Conservation (phyloP, 2,329 filamentous ascomycete species). For the Penicillium sp. region DNA sequence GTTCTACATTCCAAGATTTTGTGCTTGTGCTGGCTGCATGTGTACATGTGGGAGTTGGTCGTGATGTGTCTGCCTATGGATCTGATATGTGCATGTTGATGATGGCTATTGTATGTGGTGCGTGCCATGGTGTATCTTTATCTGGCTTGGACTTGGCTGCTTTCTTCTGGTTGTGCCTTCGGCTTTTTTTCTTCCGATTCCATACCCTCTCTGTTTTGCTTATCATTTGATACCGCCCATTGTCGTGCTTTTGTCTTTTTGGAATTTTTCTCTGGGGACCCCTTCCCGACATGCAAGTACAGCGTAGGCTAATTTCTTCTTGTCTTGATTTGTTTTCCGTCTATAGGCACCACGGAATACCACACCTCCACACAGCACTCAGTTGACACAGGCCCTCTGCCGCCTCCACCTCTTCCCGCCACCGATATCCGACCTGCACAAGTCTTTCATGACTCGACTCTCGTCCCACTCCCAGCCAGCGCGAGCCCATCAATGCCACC, state of each 20-base stretch:
- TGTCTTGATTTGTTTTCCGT: conserved; percentile 17
- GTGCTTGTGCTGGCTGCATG: conserved; percentile 5
- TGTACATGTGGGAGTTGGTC: conserved; percentile 21
- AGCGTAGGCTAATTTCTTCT: conserved; percentile 44
- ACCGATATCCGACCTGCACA: conserved; percentile 72
- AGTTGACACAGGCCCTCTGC: conserved; percentile 54
- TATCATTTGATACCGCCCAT: conserved; percentile 22
- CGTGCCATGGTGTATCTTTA: conserved; percentile 31
- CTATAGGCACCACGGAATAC: conserved; percentile 42
- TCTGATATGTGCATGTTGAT: conserved; percentile 3
- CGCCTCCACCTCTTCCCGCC: conserved; percentile 53
- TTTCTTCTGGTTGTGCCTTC: conserved; percentile 4
- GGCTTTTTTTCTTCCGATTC: conserved; percentile 7
- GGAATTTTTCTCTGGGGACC: conserved; percentile 16
- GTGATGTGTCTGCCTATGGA: no score
- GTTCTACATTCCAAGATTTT: no score
- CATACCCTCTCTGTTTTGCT: conserved; percentile 29
- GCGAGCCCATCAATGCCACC: conserved; percentile 63
- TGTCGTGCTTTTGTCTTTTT: conserved; percentile 10
- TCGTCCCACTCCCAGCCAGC: conserved; percentile 55
- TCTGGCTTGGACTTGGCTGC: conserved; percentile 24
- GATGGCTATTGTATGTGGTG: conserved; percentile 15
- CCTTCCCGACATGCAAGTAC: conserved; percentile 25
- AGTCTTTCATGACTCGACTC: conserved; percentile 68
- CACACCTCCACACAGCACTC: conserved; percentile 57